phyloP scores from a whole-genome alignment of 768 basidiomycete genomes.

The Pleurotus sapidus region DNA sequence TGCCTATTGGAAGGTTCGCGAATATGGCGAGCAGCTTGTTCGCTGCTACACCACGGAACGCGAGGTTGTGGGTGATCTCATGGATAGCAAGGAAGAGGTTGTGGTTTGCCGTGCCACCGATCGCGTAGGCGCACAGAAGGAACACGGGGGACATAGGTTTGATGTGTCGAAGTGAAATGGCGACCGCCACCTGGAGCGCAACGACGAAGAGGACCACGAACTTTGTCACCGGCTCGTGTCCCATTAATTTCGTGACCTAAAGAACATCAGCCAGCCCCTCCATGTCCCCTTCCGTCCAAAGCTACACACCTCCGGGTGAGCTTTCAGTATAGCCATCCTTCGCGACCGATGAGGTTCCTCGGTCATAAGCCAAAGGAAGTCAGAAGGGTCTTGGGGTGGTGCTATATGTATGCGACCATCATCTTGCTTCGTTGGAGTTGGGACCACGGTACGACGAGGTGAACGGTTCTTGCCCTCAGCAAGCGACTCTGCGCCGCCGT shows the following conservation, averaged over 20 bases:
- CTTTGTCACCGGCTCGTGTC: conserved; percentile 89
- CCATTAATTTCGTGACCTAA: conserved; percentile 96
- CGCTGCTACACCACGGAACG: conserved; percentile 75
- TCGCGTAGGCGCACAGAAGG: conserved; percentile 71
- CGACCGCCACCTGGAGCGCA: conserved; percentile 63
- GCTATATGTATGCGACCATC: conserved; percentile 39
- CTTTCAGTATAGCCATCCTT: conserved; percentile 86
- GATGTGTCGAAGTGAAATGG: conserved; percentile 64
- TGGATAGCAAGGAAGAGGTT: conserved; percentile 98
- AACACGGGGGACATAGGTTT: conserved; percentile 71
- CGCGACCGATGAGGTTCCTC: conserved; percentile 95
- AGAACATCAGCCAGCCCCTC: background rate
- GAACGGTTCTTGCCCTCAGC: conserved; percentile 48
- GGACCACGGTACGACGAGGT: conserved; percentile 48
- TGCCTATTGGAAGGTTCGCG: conserved; percentile 89
- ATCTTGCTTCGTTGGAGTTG: conserved; percentile 34
- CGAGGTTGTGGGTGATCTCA: conserved; percentile 97
- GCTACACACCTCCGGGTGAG: conserved; percentile 79
- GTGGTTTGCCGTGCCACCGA: conserved; percentile 96
- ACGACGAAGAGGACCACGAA: conserved; percentile 86
- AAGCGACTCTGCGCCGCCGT: conserved; percentile 81
- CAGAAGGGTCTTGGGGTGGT: conserved; percentile 72
- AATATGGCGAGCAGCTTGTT: conserved; percentile 90
- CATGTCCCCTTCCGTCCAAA: too few species aligned
- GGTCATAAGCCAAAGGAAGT: conserved; percentile 96